Percentiles rank a stretch among this genome's conserved stretches.
Conservation (phyloP, 305 asterid species). For the Fraxinus velutina region DNA sequence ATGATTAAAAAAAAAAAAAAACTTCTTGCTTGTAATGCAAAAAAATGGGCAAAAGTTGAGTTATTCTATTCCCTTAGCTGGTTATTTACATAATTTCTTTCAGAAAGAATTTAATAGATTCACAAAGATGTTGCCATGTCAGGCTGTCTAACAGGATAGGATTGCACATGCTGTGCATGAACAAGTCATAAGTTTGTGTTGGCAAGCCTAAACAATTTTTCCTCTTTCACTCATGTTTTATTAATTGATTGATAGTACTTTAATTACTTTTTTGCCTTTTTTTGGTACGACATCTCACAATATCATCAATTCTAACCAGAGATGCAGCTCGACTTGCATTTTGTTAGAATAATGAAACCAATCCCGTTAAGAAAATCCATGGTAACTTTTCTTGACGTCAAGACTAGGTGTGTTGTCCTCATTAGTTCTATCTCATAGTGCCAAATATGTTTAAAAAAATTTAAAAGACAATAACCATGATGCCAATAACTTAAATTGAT, state of each 20-base stretch:
- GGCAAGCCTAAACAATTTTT: neutral
- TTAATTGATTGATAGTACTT: neutral
- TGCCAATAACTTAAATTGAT: neutral
- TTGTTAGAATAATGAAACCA: neutral
- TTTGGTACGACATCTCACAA: neutral
- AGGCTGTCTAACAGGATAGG: neutral
- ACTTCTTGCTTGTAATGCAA: neutral
- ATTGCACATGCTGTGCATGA: neutral
- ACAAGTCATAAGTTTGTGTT: neutral
- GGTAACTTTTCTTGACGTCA: neutral
- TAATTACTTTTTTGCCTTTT: neutral
- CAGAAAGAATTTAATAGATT: neutral
- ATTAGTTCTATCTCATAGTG: neutral
- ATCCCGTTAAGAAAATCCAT: neutral
- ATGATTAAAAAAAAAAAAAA: too few relatives aligned
- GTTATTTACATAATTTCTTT: neutral
- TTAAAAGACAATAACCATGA: neutral
- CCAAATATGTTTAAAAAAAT: neutral
- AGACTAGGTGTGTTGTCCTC: neutral
- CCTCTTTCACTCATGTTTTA: neutral
- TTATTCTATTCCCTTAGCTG: neutral
- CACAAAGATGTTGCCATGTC: neutral
- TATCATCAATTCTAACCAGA: neutral
- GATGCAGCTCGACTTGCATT: neutral
- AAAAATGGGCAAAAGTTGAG: neutral